Base-by-base conservation (phyloP, 2,329 filamentous ascomycete species). In the Chaetomium globosum region DNA sequence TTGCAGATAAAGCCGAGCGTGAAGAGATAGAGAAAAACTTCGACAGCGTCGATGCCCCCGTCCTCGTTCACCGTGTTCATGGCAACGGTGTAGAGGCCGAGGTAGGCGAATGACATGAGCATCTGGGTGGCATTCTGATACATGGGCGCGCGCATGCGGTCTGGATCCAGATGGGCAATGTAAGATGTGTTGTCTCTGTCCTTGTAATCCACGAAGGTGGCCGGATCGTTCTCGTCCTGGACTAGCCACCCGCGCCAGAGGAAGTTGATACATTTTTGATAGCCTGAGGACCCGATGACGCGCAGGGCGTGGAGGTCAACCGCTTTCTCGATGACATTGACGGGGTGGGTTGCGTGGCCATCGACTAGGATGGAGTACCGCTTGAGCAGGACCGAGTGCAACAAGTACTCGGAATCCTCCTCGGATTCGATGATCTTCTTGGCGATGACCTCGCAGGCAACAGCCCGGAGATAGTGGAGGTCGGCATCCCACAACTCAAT, bases 221-320 rank as follows among this genome's bases (percentile, higher is more conserved):
- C 87, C 0, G 94, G 90, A 71, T 98, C 93, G 58, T 93, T 84
- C 72, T 97, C 93, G 70, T 97, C 92, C 76, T 99, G 95, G n/a
- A 97, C 88, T 9, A 98, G 82, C 95, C 95, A 99, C 26, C 95
- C 95, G 67, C 88, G 87, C 95, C 95, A 99, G 9, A 99, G 87
- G 74, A 96, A 92, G 68, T 84, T 87, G 73, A 98, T 92, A 75
- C 94, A 98, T 79, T 96, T 97, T 71, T 98, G 95, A 76, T 98
- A 99, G 30, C 95, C 94, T 0, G 92, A 93, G 0, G 91, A 94
- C 2, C 92, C 92, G 68, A 98, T 98, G 56, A 99, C 88, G 16
- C 86, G 84, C 54, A 98, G 82, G 1, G 94, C 92, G 75, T 99
- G 95, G 30, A 98, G 80, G 73, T 99, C 95, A 43, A 98, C 93